phyloP scores from a whole-genome alignment of 2,329 filamentous ascomycete genomes.

The Talaromyces rugulosus region DNA sequence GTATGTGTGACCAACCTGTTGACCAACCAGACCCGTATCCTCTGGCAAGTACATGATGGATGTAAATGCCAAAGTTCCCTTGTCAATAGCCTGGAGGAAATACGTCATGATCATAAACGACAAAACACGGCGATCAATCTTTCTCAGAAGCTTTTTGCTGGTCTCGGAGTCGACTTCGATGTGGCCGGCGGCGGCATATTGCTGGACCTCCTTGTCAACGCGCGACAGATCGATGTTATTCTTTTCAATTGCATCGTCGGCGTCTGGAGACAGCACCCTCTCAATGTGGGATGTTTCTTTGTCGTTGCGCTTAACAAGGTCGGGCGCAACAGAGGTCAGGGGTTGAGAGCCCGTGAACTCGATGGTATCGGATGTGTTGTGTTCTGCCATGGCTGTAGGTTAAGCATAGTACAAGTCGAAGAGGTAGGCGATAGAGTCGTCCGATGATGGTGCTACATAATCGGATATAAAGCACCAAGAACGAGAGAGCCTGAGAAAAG shows the following conservation, averaged over 20 bases:
- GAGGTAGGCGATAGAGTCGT: background rate
- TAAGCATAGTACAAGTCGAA: background rate
- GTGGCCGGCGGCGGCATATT: constrained; percentile 57
- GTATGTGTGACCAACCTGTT: constrained; percentile 39
- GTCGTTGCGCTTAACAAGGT: constrained; percentile 14
- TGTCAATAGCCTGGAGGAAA: constrained; percentile 57
- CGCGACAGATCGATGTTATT: constrained; percentile 44
- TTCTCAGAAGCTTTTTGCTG: constrained; percentile 56
- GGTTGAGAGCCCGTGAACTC: background rate
- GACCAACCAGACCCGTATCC: constrained; percentile 44
- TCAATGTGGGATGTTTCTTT: constrained; percentile 45
- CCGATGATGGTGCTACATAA: background rate
- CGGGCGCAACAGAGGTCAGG: background rate
- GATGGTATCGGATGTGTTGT: background rate
- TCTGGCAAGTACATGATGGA: constrained; percentile 40
- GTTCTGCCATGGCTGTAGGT: background rate
- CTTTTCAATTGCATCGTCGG: constrained; percentile 42
- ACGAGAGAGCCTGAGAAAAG: background rate
- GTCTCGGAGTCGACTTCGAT: constrained; percentile 59
- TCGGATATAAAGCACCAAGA: background rate
- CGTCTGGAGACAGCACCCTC: constrained; percentile 39
- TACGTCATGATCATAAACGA: constrained; percentile 69
- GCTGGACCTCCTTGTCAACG: constrained; percentile 66
- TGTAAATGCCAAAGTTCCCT: constrained; percentile 38
- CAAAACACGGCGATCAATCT: constrained; percentile 66